phyloP scores from a whole-genome alignment of 345 rosid genomes.

The Citrus cavaleriei region DNA sequence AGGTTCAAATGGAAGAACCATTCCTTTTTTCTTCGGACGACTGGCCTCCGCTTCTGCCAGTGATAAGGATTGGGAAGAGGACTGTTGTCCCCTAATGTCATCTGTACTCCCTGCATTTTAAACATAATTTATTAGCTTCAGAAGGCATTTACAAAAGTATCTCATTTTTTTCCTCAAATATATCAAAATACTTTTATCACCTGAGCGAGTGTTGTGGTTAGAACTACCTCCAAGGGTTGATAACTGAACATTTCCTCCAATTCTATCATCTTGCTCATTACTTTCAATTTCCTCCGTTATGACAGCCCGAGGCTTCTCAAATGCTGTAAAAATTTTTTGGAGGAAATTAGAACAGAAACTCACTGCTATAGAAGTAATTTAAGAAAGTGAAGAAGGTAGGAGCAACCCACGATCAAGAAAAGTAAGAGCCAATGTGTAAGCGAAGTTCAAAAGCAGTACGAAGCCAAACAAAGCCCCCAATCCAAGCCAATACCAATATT shows the following conservation, averaged over 20 bases:
- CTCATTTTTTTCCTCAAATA: not conserved
- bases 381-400: constrained; percentile 13
- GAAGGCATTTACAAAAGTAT: not conserved
- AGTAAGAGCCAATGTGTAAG: constrained; percentile 33
- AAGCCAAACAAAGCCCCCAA: constrained; percentile 36
- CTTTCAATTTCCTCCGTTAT: constrained; percentile 33
- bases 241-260: constrained; percentile 30
- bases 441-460: constrained; percentile 34
- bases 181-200: constrained; percentile 1
- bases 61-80: constrained; percentile 10
- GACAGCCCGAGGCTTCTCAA: constrained; percentile 47
- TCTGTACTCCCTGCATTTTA: constrained; percentile 8
- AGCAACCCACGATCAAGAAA: constrained; percentile 36
- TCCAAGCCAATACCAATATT: constrained; percentile 59
- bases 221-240: constrained; percentile 18
- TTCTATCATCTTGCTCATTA: constrained; percentile 14
- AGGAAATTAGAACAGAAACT: not conserved
- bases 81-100: constrained; percentile 18
- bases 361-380: not conserved
- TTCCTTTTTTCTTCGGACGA: constrained; percentile 39
- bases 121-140: not conserved
- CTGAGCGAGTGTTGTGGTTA: constrained; percentile 15
- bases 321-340: constrained; percentile 40
- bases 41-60: constrained; percentile 18
- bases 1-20: constrained; percentile 60